Base-by-base conservation (phyloP, 2,329 filamentous ascomycete species). In the Waltergamsia citrina region DNA sequence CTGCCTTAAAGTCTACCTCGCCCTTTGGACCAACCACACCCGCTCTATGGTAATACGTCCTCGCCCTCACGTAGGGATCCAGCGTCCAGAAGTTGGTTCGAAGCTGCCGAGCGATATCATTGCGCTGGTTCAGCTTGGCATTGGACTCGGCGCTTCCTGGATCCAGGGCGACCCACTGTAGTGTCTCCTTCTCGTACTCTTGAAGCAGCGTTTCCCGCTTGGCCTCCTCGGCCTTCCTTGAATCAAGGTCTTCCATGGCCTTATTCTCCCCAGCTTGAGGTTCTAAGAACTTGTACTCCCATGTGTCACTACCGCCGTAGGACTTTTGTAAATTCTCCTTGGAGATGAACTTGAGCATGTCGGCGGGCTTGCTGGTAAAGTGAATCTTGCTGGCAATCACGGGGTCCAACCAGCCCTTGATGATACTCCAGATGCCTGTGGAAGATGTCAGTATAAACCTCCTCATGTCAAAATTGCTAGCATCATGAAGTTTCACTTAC, bases 351-450 rank as follows among this genome's bases (percentile, higher is more conserved):
- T 67, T 56, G 40, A 71, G 62, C 11, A 85, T 60, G 19, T 83
- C 81, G 22, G 75, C 63, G 15, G 69, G 57, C 33, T 67, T 74
- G 38, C 69, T 76, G 17, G 74, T 79, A 52, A 85, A 83, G 48
- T 84, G 71, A 11, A 85, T 72, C 57, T 86, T 86, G 36, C 69
- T 61, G 4, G 81, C 80, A 18, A 86, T 78, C 6, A 85, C 78
- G 8, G 81, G 81, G 50, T 86, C 81, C 21, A 86, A 69, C 81
- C 81, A 85, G 48, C 78, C 78, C 42, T 72, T 75, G 55, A 86
- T 84, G 43, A 85, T 74, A 41, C 64, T 76, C 81, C 56, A 59
- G 9, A 57, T 45, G 7, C 55, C 54, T 58, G 21, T 16, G n/a
- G 8, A n/a, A n/a, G n/a, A n/a, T n/a, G n/a, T n/a, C n/a, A n/a